These are phyloP conservation scores for Saturnispora sekii DNA, from an alignment of 805 yeast genomes.

Conservation along the genomic window DNA sequence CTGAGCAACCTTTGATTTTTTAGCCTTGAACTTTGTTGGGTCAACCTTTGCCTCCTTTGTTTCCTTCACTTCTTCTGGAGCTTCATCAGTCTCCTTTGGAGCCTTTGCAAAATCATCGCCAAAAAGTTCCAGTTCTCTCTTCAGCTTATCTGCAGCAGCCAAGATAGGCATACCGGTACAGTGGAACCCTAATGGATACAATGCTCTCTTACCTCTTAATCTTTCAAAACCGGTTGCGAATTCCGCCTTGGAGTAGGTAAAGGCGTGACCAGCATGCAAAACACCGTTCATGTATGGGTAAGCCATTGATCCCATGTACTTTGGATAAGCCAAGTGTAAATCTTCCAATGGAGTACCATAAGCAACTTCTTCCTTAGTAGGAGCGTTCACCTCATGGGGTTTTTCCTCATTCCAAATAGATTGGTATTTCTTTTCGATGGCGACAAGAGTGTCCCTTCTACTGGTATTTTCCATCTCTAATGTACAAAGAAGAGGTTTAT, in stretches of 20 bases:
- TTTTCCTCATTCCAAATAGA: conserved; percentile 79
- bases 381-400: conserved; percentile 82
- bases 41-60: conserved; percentile 37
- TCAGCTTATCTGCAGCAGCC: conserved; percentile 91
- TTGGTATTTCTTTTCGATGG: conserved; percentile 82
- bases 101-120: conserved; percentile 69
- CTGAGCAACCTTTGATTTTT: conserved; percentile 88
- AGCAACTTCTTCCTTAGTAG: conserved; percentile 56
- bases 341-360: conserved; percentile 50
- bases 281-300: conserved; percentile 99
- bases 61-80: conserved; percentile 21
- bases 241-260: conserved; percentile 90
- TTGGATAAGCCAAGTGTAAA: conserved; percentile 71
- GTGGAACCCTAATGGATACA: conserved; percentile 96
- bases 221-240: conserved; percentile 89
- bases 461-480: conserved; percentile 49
- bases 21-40: conserved; percentile 83
- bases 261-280: conserved; percentile 94
- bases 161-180: conserved; percentile 99
- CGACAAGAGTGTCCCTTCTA: conserved; percentile 90
- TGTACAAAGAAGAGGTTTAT: conserved; percentile 12
- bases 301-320: conserved; percentile 89
- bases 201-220: conserved; percentile 84
- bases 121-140: conserved; percentile 84
- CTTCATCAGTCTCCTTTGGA: conserved; percentile 47